A percentile compares a stretch with the other conserved stretches of the same genome.
These are phyloP conservation scores for Liquidambar formosana DNA, from an alignment of 164 flowering plant species.

Conservation along the genomic window DNA sequence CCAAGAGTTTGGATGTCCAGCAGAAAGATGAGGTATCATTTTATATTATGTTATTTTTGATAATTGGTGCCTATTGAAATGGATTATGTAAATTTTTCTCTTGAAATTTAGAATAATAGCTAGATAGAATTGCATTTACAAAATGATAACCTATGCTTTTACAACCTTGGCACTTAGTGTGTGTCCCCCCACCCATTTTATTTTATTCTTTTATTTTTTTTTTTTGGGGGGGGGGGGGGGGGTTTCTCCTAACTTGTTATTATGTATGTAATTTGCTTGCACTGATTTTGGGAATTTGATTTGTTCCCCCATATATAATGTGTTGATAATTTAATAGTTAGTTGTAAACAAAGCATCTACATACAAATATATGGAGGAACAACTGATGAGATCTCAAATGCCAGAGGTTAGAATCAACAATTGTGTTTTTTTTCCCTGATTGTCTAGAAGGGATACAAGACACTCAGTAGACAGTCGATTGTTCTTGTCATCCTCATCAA, in stretches of 20 bases:
- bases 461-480: not conserved
- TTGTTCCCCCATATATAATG: not conserved
- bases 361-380: not conserved
- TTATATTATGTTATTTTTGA: not conserved
- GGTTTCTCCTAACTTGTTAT: too few species aligned
- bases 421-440: not conserved
- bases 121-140: not conserved
- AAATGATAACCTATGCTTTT: not conserved
- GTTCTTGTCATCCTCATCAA: not conserved
- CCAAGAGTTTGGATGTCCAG: conserved; percentile 27
- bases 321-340: not conserved
- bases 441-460: too few species aligned
- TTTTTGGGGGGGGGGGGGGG: too few species aligned
- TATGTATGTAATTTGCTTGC: not conserved
- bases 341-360: not conserved
- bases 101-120: not conserved
- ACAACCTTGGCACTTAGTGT: too few species aligned
- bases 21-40: conserved; percentile 52
- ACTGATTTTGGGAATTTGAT: not conserved
- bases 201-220: too few species aligned
- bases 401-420: not conserved
- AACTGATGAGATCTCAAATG: not conserved
- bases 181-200: too few species aligned
- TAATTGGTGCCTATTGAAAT: not conserved
- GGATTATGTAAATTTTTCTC: not conserved